A percentile compares a stretch with the other conserved stretches of the same genome.
Evolutionary conservation across 192 early-diverging fungal species (phyloP).

Genomic region (Podila horticola): DNA sequence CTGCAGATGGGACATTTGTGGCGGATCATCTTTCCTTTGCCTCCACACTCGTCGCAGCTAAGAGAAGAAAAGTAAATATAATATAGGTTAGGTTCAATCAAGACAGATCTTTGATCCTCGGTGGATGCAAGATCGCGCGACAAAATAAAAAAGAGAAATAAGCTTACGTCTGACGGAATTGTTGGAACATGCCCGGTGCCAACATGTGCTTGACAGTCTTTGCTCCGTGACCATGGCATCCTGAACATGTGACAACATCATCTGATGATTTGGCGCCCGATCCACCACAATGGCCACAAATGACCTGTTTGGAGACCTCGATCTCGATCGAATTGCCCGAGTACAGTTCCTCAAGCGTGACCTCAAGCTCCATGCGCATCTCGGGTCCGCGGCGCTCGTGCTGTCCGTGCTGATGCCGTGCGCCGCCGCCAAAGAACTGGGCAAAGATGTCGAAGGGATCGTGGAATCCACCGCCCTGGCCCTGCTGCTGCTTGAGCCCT

Average conservation of each 20-base stretch:
- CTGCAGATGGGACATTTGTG: slow-evolving; percentile 84
- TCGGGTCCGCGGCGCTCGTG: slow-evolving; percentile 89
- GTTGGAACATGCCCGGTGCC: slow-evolving; percentile 94
- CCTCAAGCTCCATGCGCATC: slow-evolving; percentile 79
- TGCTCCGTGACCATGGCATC: slow-evolving; percentile 85
- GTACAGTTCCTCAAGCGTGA: slow-evolving; percentile 94
- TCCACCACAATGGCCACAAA: slow-evolving; percentile 94
- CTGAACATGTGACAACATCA: slow-evolving; percentile 84
- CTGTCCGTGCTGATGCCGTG: slow-evolving; percentile 36
- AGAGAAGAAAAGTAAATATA: neutral
- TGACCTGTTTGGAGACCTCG: slow-evolving; percentile 93
- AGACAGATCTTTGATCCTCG: no score
- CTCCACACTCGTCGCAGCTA: slow-evolving; percentile 88
- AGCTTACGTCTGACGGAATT: slow-evolving; percentile 83
- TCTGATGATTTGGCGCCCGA: slow-evolving; percentile 86
- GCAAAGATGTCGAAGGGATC: slow-evolving; percentile 99
- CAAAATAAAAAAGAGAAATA: neutral
- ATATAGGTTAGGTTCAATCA: neutral
- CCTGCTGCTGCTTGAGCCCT: slow-evolving; percentile 80
- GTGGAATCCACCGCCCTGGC: slow-evolving; percentile 76
- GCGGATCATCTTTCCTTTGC: slow-evolving; percentile 88
- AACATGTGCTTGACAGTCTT: slow-evolving; percentile 86
- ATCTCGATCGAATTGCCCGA: slow-evolving; percentile 84
- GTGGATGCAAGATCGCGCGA: neutral
- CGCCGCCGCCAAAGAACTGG: slow-evolving; percentile 81